These are phyloP conservation scores for Phaseolus coccineus DNA, from an alignment of 331 rosid species.

Conservation along the genomic window DNA sequence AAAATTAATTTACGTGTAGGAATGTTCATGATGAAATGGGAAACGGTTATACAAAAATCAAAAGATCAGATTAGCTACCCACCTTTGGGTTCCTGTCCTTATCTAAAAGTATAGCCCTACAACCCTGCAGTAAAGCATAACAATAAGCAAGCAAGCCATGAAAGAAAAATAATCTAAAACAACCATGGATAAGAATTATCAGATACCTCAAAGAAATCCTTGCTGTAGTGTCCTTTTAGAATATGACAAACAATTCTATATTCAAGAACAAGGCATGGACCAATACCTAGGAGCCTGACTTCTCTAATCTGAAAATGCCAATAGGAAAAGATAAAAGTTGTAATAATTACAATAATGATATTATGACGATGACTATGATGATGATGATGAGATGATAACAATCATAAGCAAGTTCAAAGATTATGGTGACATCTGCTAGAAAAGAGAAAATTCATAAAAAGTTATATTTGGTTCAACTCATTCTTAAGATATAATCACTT, in stretches of 20 bases:
- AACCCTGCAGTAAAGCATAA: constrained; percentile 70
- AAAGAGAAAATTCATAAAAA: background rate
- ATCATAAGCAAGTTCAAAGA: background rate
- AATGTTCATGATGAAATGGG: background rate
- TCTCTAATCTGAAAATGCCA: constrained; percentile 71
- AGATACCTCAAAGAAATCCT: constrained; percentile 87
- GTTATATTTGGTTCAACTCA: too few relatives aligned
- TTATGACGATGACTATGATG: background rate
- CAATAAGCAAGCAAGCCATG: constrained; percentile 35
- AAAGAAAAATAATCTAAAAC: constrained; percentile 33
- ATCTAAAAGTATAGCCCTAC: constrained; percentile 90
- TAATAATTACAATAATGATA: background rate
- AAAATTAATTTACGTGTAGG: constrained; percentile 6
- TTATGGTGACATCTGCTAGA: background rate
- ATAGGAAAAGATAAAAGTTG: background rate
- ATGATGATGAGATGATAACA: background rate
- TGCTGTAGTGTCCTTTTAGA: constrained; percentile 79
- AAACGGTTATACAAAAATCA: constrained; percentile 1
- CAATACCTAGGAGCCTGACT: constrained; percentile 83
- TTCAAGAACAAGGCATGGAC: constrained; percentile 82
- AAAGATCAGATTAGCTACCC: background rate
- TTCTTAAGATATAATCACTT: too few relatives aligned
- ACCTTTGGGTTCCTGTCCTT: constrained; percentile 97
- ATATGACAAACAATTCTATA: constrained; percentile 88
- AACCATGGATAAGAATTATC: background rate